These are phyloP conservation scores for Boletus sp. DNA, from an alignment of 768 basidiomycete genomes.

Conservation along the genomic window DNA sequence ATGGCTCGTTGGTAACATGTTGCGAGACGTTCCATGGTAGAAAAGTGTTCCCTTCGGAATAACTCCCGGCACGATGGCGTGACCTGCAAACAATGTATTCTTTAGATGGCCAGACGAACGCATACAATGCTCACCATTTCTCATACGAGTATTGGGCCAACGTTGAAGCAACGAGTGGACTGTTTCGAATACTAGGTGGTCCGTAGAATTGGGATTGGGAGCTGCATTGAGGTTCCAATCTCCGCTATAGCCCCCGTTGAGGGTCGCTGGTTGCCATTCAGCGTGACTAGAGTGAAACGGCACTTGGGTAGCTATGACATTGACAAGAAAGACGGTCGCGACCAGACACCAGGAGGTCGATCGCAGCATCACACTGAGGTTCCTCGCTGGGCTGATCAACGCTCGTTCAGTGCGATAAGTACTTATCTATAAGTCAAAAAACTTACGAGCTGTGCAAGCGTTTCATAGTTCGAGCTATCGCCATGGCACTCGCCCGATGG, in stretches of 20 bases:
- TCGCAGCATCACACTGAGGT: background rate
- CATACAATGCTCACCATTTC: slow-evolving; percentile 29
- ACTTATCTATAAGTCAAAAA: background rate
- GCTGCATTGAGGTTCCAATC: background rate
- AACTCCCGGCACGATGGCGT: slow-evolving; percentile 25
- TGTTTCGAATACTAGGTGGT: slow-evolving; percentile 24
- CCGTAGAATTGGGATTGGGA: slow-evolving; percentile 20
- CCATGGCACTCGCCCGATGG: background rate
- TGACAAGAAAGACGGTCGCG: background rate
- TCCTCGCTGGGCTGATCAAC: background rate
- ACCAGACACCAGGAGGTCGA: background rate
- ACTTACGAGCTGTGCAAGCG: too few species aligned
- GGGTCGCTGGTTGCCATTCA: background rate
- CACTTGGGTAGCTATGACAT: background rate
- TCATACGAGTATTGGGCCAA: slow-evolving; percentile 43
- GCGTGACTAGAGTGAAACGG: background rate
- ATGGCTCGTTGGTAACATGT: slow-evolving; percentile 18
- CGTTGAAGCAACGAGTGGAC: slow-evolving; percentile 32
- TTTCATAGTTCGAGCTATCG: background rate
- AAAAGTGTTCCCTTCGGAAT: slow-evolving; percentile 33
- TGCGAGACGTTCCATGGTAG: slow-evolving; percentile 27
- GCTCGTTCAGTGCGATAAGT: background rate
- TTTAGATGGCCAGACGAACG: background rate
- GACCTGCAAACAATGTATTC: slow-evolving; percentile 7
- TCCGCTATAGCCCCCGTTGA: background rate